phyloP scores from a whole-genome alignment of 192 early-diverging fungal genomes.

The Chytriomyces sp. region DNA sequence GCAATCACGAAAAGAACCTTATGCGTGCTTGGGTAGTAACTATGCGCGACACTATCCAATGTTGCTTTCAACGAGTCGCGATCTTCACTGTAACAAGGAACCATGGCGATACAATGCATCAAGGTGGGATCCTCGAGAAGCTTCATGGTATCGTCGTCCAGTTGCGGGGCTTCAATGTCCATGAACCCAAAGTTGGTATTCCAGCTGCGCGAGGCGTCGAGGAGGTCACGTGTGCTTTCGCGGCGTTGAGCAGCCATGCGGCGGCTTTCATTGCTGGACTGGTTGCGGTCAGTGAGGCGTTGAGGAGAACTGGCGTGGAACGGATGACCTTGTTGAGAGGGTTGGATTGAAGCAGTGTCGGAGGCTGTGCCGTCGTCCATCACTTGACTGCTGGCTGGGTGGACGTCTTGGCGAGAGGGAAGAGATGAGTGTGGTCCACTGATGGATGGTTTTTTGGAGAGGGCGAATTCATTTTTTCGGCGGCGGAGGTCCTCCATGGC shows the following conservation, averaged over 20 bases:
- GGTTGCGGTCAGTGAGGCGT: neutral
- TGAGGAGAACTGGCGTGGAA: too few species aligned
- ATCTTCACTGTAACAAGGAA: slow-evolving; percentile 93
- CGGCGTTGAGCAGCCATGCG: slow-evolving; percentile 23
- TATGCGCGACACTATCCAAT: slow-evolving; percentile 82
- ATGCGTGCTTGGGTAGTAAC: slow-evolving; percentile 83
- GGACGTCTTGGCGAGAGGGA: neutral
- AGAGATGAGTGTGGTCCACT: neutral
- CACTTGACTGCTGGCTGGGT: neutral
- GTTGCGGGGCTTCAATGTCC: slow-evolving; percentile 43
- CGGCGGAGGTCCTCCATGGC: slow-evolving; percentile 37
- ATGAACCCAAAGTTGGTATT: slow-evolving; percentile 41
- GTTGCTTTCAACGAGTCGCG: slow-evolving; percentile 75
- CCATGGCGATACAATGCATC: slow-evolving; percentile 69
- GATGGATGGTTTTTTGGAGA: neutral
- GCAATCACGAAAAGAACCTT: slow-evolving; percentile 90
- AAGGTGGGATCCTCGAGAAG: slow-evolving; percentile 49
- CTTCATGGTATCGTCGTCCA: slow-evolving; percentile 42
- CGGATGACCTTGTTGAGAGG: too few species aligned
- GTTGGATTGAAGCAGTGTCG: neutral
- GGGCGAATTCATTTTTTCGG: slow-evolving; percentile 9
- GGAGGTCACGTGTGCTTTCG: slow-evolving; percentile 15
- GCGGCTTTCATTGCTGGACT: slow-evolving; percentile 7
- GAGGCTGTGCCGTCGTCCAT: neutral
- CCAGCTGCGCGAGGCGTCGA: slow-evolving; percentile 48